Percentiles rank a stretch among this genome's conserved stretches.
Conservation (phyloP, 148 eudicot species). For the Amaranthus cruentus region DNA sequence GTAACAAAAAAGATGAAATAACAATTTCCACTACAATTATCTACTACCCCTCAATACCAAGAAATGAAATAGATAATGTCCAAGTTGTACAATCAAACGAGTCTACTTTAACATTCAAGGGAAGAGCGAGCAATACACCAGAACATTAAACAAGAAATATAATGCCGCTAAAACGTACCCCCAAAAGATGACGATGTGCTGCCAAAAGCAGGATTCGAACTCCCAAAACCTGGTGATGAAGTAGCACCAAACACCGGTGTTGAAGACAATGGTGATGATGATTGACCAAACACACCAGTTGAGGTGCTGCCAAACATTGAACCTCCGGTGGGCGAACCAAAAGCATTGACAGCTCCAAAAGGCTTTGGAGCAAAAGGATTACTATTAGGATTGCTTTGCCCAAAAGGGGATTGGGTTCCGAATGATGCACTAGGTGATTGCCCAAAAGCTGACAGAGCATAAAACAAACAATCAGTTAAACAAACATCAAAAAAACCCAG, state of each 20-base stretch:
- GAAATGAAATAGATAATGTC: background rate
- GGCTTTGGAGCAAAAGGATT: constrained; percentile 91
- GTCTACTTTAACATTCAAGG: background rate
- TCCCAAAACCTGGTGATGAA: constrained; percentile 71
- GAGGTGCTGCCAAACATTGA: constrained; percentile 85
- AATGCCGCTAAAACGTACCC: constrained; percentile 33
- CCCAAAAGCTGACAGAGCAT: constrained; percentile 69
- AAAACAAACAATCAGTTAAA: constrained; percentile 2
- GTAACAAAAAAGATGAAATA: background rate
- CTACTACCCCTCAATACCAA: background rate
- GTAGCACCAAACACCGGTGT: constrained; percentile 82
- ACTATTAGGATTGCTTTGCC: constrained; percentile 63
- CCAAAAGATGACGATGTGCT: constrained; percentile 65
- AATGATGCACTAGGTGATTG: constrained; percentile 75
- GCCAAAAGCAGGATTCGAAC: constrained; percentile 68
- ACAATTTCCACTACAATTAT: background rate
- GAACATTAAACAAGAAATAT: constrained; percentile 3
- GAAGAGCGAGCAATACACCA: background rate
- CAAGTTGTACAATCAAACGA: background rate
- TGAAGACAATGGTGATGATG: constrained; percentile 65
- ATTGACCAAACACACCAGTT: constrained; percentile 88
- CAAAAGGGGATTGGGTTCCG: constrained; percentile 81
- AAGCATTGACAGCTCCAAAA: constrained; percentile 68
- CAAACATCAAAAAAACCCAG: background rate
- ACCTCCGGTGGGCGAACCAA: constrained; percentile 79